Evolutionary conservation across 75 land plant species (phyloP), one percentile per base, ranked within the genome.

Genomic region (Isoetes taiwanensis): DNA sequence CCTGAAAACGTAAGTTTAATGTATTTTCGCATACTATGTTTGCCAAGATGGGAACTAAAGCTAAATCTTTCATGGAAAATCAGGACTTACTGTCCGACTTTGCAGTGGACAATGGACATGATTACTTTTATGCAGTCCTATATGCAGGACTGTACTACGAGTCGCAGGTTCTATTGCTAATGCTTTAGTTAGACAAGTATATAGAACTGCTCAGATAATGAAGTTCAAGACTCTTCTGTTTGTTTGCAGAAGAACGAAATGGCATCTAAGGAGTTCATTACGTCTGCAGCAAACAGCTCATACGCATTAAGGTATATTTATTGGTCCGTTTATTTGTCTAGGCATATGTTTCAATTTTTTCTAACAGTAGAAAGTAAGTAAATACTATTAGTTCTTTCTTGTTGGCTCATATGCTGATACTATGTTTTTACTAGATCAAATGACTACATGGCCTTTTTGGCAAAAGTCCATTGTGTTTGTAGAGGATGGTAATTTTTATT

Each of bases 91-190:
- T n/a, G n/a, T n/a, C n/a, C n/a, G n/a, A n/a, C n/a, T n/a, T n/a
- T n/a, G n/a, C n/a, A n/a, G 55, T 63, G 28, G 65, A 65, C 10
- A 66, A 32, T 28, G 70, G 68, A 37, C 61, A 59, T 48, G 96
- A 84, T 23, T 70, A 56, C 43, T 89, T 89, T 66, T 89, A 89
- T 74, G 85, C 96, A 29, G 63, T 79, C 12, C 52, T 89, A 50
- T 89, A 89, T 64, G 90, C 85, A 52, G 90, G 90, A 0, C 75
- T 89, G 31, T 89, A 81, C 56, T 68, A 81, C 60, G 96, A 89
- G 75, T 48, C 85, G 40, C 71, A 81, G 85, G 96, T 83, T 48
- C 33, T 38, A 57, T 33, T 34, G 16, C 62, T 58, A 34, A 54
- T 11, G 2, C n/a, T 28, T 32, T 2, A 32, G 34, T 31, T 57